Percentiles rank a stretch among this genome's conserved stretches.
Conservation (phyloP, 2,329 filamentous ascomycete species). For the Penicillium sp. region DNA sequence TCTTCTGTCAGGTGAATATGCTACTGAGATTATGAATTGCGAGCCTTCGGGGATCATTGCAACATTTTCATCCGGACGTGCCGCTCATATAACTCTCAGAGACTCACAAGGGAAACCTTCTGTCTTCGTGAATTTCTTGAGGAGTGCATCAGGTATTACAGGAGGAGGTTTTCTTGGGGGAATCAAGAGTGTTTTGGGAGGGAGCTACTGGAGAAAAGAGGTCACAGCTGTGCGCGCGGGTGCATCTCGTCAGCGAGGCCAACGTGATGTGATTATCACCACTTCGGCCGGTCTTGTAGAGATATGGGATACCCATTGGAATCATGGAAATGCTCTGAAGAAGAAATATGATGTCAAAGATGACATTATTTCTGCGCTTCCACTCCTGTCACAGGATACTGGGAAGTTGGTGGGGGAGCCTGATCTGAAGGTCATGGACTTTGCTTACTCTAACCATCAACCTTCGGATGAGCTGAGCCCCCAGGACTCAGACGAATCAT, state of each 20-base stretch:
- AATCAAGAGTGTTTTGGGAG: conserved; percentile 72
- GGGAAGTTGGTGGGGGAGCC: conserved; percentile 54
- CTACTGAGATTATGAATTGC: conserved; percentile 75
- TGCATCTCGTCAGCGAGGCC: conserved; percentile 69
- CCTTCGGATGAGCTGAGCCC: conserved; percentile 44
- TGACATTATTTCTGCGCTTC: conserved; percentile 62
- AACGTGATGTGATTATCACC: conserved; percentile 78
- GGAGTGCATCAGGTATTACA: conserved; percentile 56
- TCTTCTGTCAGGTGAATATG: conserved; percentile 75
- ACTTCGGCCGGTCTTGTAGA: conserved; percentile 77
- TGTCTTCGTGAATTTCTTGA: conserved; percentile 76
- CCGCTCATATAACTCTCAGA: conserved; percentile 82
- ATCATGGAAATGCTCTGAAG: conserved; percentile 75
- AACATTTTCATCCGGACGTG: conserved; percentile 78
- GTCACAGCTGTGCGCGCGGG: conserved; percentile 79
- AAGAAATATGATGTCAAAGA: conserved; percentile 70
- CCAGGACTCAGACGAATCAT: conserved; percentile 49
- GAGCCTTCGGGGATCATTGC: conserved; percentile 87
- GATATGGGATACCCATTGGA: conserved; percentile 85
- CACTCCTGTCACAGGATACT: conserved; percentile 61
- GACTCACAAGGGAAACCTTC: conserved; percentile 84
- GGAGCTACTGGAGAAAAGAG: conserved; percentile 70
- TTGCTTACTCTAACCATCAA: conserved; percentile 57
- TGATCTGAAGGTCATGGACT: conserved; percentile 74
- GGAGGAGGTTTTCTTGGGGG: conserved; percentile 75